phyloP scores from a whole-genome alignment of 495 filamentous ascomycete genomes.

The Aspergillus coremiiformis region DNA sequence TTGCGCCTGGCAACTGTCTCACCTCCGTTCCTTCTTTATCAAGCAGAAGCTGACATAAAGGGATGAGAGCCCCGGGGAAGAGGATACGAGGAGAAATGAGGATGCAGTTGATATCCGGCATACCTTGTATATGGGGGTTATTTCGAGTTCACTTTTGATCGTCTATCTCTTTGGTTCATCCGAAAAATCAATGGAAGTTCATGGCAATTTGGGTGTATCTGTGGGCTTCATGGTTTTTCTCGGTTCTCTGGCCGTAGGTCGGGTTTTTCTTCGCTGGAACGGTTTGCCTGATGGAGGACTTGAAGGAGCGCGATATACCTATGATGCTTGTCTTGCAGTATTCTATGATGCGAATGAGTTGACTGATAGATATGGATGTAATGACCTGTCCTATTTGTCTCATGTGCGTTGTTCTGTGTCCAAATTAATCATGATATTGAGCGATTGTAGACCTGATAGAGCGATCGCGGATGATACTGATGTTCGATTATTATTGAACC shows the following conservation, averaged over 20 bases:
- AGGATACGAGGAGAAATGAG: not conserved
- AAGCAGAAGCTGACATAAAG: constrained; percentile 89
- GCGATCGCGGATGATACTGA: too few relatives aligned
- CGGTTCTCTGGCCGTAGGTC: not conserved
- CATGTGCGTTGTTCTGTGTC: too few relatives aligned
- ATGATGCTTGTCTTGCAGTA: not conserved
- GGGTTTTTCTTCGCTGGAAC: not conserved
- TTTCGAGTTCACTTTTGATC: not conserved
- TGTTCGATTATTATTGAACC: not conserved
- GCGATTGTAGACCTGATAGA: too few relatives aligned
- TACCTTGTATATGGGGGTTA: not conserved
- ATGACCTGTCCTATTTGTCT: not conserved
- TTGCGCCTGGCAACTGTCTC: constrained; percentile 95
- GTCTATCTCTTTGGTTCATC: not conserved
- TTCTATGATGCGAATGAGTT: constrained; percentile 1
- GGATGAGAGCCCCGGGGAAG: not conserved
- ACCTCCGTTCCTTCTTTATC: constrained; percentile 95
- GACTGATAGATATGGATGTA: constrained; percentile 6
- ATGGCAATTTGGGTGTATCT: not conserved
- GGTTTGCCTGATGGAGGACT: not conserved
- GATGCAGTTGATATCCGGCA: not conserved
- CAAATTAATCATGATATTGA: too few relatives aligned
- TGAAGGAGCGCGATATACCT: not conserved
- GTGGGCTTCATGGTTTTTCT: not conserved
- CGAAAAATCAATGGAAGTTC: not conserved